phyloP scores from a whole-genome alignment of 768 basidiomycete genomes.

The Trametes cingulata region DNA sequence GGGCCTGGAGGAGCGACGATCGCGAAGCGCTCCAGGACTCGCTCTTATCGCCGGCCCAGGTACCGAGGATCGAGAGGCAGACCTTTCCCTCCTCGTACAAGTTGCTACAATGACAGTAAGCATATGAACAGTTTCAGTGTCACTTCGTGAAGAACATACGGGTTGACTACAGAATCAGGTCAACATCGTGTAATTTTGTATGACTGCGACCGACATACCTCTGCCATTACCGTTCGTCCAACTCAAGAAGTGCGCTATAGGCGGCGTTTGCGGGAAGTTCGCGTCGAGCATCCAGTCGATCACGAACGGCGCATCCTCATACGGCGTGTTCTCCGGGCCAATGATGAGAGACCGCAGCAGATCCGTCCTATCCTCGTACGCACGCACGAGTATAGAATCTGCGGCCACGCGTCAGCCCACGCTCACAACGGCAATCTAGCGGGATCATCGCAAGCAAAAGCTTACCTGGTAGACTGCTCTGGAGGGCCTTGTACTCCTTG shows the following conservation, averaged over 20 bases:
- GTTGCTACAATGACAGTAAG: slow-evolving; percentile 49
- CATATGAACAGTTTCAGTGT: not conserved
- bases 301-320: slow-evolving; percentile 91
- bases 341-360: slow-evolving; percentile 87
- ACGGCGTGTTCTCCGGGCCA: slow-evolving; percentile 93
- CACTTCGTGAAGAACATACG: slow-evolving; percentile 49
- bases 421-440: not conserved
- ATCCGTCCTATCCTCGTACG: slow-evolving; percentile 88
- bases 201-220: too few relatives aligned
- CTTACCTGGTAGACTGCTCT: slow-evolving; percentile 80
- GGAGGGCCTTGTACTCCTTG: slow-evolving; percentile 81
- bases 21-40: slow-evolving; percentile 86
- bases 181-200: too few relatives aligned
- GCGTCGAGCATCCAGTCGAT: slow-evolving; percentile 92
- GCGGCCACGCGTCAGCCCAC: not conserved
- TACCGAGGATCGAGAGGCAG: slow-evolving; percentile 87
- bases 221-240: slow-evolving; percentile 95
- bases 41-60: slow-evolving; percentile 86
- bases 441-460: not conserved
- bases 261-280: slow-evolving; percentile 81
- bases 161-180: slow-evolving; percentile 54
- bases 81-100: slow-evolving; percentile 96
- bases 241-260: slow-evolving; percentile 85
- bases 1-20: slow-evolving; percentile 87
- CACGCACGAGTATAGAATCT: slow-evolving; percentile 88